Evolutionary conservation across 2,329 filamentous ascomycete genomes (phyloP).

Genomic region (Aspergillus persii): DNA sequence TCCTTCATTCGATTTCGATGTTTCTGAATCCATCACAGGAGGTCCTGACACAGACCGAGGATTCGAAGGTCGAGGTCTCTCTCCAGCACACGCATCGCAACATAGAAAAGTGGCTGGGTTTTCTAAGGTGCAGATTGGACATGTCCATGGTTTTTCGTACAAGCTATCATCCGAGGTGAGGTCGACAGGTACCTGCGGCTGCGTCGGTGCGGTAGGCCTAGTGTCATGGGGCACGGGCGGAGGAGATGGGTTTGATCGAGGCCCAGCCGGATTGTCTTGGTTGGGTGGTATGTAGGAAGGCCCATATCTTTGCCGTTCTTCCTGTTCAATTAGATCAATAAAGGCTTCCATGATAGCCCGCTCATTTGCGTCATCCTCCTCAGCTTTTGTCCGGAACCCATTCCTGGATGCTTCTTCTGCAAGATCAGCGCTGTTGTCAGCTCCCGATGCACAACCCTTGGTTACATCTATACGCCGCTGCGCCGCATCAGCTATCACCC

Average conservation of each 20-base stretch:
- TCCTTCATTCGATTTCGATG: slow-evolving; percentile 8
- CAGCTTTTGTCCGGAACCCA: slow-evolving; percentile 78
- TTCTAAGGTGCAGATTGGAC: slow-evolving; percentile 60
- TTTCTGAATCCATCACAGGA: background rate
- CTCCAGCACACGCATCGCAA: slow-evolving; percentile 60
- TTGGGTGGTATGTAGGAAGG: slow-evolving; percentile 54
- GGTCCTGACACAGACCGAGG: slow-evolving; percentile 13
- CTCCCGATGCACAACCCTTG: slow-evolving; percentile 73
- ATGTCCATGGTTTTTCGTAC: slow-evolving; percentile 54
- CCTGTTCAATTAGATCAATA: slow-evolving; percentile 83
- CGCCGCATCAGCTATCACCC: slow-evolving; percentile 69
- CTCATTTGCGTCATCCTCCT: slow-evolving; percentile 87
- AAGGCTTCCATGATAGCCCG: slow-evolving; percentile 80
- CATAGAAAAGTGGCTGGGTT: slow-evolving; percentile 59
- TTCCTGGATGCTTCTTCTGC: slow-evolving; percentile 65
- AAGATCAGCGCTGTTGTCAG: slow-evolving; percentile 64
- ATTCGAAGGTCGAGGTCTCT: slow-evolving; percentile 45
- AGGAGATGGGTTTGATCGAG: slow-evolving; percentile 38
- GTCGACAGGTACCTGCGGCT: slow-evolving; percentile 11
- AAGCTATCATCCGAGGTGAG: slow-evolving; percentile 28
- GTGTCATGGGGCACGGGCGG: slow-evolving; percentile 34
- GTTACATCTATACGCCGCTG: slow-evolving; percentile 66
- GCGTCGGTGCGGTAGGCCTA: slow-evolving; percentile 20
- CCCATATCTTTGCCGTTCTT: slow-evolving; percentile 63
- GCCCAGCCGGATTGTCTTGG: slow-evolving; percentile 52